phyloP scores from a whole-genome alignment of 768 basidiomycete species.

The Hypsizygus marmoreus region DNA sequence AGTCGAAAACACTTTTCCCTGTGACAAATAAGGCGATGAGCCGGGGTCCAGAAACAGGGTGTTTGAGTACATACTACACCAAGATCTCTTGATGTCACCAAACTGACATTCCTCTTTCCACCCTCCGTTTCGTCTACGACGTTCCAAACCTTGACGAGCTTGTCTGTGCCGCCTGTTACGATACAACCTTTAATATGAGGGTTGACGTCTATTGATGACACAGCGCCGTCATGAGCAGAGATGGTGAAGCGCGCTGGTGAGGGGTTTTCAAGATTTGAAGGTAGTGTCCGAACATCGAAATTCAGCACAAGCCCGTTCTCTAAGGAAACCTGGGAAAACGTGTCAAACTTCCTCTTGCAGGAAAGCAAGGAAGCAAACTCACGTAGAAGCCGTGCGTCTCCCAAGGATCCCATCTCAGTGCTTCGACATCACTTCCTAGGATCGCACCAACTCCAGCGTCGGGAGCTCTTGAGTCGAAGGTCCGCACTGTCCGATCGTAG shows the following conservation, averaged over 20 bases:
- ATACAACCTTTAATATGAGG: conserved; percentile 88
- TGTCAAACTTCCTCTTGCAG: conserved; percentile 1
- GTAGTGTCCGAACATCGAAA: conserved; percentile 85
- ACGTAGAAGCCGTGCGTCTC: conserved; percentile 87
- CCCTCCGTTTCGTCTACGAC: conserved; percentile 63
- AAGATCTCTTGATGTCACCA: conserved; percentile 86
- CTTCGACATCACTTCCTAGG: conserved; percentile 92
- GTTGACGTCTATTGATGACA: conserved; percentile 88
- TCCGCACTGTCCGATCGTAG: conserved; percentile 93
- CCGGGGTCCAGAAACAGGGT: conserved; percentile 3
- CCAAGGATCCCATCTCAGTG: conserved; percentile 95
- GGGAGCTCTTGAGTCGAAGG: conserved; percentile 89
- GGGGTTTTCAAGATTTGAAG: conserved; percentile 62
- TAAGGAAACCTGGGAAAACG: conserved; percentile 71
- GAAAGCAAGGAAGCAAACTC: conserved; percentile 28
- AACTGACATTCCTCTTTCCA: conserved; percentile 73
- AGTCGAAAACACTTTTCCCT: conserved; percentile 97
- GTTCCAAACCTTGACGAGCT: conserved; percentile 96
- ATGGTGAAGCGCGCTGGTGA: conserved; percentile 84
- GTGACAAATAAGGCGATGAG: no score
- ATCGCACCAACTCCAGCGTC: conserved; percentile 81
- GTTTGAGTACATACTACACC: conserved; percentile 69
- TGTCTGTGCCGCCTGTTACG: conserved; percentile 93
- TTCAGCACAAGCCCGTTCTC: conserved; percentile 94
- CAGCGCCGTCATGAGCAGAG: conserved; percentile 90